Evolutionary conservation across 306 rosid genomes (phyloP), one percentile per base, ranked within the genome.

Genomic region (Glycine latifolia): DNA sequence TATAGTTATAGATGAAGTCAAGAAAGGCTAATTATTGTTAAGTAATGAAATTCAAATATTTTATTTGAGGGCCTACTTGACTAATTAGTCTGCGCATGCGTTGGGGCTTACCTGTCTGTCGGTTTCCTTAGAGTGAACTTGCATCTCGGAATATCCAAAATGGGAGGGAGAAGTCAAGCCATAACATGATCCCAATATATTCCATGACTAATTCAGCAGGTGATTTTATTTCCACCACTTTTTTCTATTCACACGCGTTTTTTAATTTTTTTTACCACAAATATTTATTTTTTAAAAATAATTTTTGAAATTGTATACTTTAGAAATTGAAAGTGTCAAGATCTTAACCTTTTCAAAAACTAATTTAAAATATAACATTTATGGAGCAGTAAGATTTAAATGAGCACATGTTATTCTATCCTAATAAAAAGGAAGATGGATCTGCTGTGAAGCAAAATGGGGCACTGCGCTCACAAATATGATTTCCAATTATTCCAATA

Each of bases 381-480:
- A 0, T 20, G 20, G 20, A 43, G 33, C 31, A 3, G 72, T 39
- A 76, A 82, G 73, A 37, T 11, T 79, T 12, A 63, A 82, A 80
- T 75, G 20, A 20, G 20, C 20, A 26, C 31, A 35, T 35, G 39
- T 35, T 35, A 35, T 4, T 26, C 31, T 35, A 35, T 35, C 4
- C 39, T 4, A 35, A 35, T 4, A 35, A 35, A 35, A 35, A 35
- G 39, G 39, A 35, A 35, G 39, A 35, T 35, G 0, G 39, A 35
- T 35, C 4, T 35, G 4, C 39, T 3, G 39, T 35, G 39, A 35
- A 35, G 39, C 39, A 35, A 35, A 35, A 35, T 35, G 39, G 3
- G 39, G 39, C 39, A 35, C 39, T 26, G 31, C 31, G 1, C 31
- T 26, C 31, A 26, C 31, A 26, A 26, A 26, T 26, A 26, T 26